Evolutionary conservation across 306 rosid species (phyloP), one percentile per base, ranked within the genome.

Genomic region (Coriaria nepalensis): DNA sequence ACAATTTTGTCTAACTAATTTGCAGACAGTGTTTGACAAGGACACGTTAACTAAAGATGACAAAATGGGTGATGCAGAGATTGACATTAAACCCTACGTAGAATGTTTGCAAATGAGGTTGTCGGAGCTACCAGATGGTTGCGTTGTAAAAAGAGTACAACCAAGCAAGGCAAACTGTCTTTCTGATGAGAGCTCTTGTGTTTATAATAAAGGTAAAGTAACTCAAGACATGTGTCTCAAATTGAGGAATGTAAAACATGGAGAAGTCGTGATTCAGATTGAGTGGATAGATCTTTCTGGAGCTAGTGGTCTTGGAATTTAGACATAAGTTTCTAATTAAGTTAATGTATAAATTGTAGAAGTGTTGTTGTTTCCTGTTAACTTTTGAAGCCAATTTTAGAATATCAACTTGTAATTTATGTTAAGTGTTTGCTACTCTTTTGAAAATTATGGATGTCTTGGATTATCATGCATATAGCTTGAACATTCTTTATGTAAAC

Each of bases 31-130:
- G 56, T 90, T 36, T 44, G 95, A 90, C 73, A 68, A 69, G 37
- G 98, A 90, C 65, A 75, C 76, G 0, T 69, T 90, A 37, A 68
- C 78, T 0, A 52, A 29, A 36, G 95, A 90, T 49, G 98, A 90
- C 63, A 59, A 64, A 59, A 84, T 90, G 95, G 98, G 98, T 0
- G 82, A 82, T 9, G 92, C 95, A 7, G 79, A 60, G 6, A 62
- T 90, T 49, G 95, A 90, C 69, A 60, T 90, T 20, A 68, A 61
- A 54, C 94, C 95, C 10, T 90, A 74, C 49, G 8, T 65, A 13
- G 55, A 77, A 59, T 59, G 83, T 43, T 34, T 71, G 11, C 48
- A 63, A 50, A 63, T 75, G 93, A 76, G 56, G 0, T 37, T 67
- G 72, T 42, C 49, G 9, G 60, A 42, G 9, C 87, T 79, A 10